These are phyloP conservation scores for Papiliotrema laurentii DNA, from an alignment of 1,284 basidiomycete species.

Conservation along the genomic window DNA sequence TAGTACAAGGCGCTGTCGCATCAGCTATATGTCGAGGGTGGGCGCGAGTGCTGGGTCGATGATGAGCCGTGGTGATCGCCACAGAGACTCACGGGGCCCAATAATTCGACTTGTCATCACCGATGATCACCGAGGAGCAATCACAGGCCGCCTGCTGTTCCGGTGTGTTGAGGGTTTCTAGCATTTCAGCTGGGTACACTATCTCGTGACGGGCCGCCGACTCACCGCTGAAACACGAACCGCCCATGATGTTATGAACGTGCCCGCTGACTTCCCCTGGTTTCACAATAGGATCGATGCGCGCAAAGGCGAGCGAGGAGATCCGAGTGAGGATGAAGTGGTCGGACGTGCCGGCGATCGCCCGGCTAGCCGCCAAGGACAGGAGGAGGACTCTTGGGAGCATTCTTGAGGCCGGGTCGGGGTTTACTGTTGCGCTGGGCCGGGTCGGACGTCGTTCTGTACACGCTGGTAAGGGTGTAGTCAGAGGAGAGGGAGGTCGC, in stretches of 20 bases:
- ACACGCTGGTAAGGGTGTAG: too few species aligned
- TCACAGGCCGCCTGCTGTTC: slow-evolving; percentile 22
- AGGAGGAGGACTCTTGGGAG: neutral
- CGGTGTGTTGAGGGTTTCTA: slow-evolving; percentile 21
- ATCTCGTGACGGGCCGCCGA: neutral
- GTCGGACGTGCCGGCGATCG: slow-evolving; percentile 11
- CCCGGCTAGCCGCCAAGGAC: neutral
- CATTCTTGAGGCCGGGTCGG: neutral
- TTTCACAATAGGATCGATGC: slow-evolving; percentile 49
- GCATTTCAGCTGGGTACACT: neutral
- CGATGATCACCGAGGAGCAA: slow-evolving; percentile 30
- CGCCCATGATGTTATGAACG: slow-evolving; percentile 44
- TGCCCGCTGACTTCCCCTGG: slow-evolving; percentile 40
- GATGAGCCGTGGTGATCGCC: neutral
- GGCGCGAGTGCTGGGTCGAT: neutral
- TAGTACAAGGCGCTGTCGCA: slow-evolving; percentile 23
- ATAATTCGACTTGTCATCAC: slow-evolving; percentile 43
- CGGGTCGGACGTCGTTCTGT: too few species aligned
- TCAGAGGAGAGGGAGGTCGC: too few species aligned
- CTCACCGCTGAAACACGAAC: slow-evolving; percentile 35
- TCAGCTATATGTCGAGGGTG: slow-evolving; percentile 3
- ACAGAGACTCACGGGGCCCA: slow-evolving; percentile 37
- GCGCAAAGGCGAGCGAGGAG: slow-evolving; percentile 29
- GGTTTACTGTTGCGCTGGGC: too few species aligned
- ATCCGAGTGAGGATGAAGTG: slow-evolving; percentile 32